Evolutionary conservation across 176 grass and related monocot species (phyloP).

Genomic region (Aegilops longissima): DNA sequence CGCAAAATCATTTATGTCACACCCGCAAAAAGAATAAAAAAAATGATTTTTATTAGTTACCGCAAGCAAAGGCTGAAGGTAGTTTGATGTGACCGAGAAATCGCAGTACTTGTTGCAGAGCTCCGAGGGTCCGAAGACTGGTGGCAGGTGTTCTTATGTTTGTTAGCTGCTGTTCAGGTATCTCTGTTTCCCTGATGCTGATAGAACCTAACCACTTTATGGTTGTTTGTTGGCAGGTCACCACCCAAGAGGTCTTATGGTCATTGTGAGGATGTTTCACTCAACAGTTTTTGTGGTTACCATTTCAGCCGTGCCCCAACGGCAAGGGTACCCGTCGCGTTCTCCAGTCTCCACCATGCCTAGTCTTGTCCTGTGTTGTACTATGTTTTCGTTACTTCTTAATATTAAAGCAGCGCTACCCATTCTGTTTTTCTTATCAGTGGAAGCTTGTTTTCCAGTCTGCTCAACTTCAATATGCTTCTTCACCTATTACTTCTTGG

Average conservation of each 20-base stretch:
- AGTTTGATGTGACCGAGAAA: neutral
- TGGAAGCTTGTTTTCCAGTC: neutral
- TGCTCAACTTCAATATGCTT: neutral
- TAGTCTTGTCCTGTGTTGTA: neutral
- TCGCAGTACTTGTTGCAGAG: neutral
- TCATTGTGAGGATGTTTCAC: neutral
- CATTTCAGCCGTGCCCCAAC: neutral
- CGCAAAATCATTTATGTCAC: too few species aligned
- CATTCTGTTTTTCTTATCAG: neutral
- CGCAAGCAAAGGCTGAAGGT: neutral
- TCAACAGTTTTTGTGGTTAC: neutral
- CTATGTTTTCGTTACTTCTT: neutral
- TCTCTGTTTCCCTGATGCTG: neutral
- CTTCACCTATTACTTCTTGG: neutral
- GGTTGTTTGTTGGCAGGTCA: neutral
- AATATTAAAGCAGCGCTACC: neutral
- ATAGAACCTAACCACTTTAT: neutral
- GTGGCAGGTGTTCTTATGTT: neutral
- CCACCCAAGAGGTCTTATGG: neutral
- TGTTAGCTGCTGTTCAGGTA: neutral
- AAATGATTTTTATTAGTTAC: neutral
- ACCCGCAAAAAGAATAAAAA: too few species aligned
- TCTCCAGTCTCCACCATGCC: neutral
- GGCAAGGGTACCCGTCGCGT: neutral
- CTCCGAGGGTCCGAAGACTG: neutral